phyloP scores from a whole-genome alignment of 441 rosid genomes.

The Pelargonium cotyledonis region DNA sequence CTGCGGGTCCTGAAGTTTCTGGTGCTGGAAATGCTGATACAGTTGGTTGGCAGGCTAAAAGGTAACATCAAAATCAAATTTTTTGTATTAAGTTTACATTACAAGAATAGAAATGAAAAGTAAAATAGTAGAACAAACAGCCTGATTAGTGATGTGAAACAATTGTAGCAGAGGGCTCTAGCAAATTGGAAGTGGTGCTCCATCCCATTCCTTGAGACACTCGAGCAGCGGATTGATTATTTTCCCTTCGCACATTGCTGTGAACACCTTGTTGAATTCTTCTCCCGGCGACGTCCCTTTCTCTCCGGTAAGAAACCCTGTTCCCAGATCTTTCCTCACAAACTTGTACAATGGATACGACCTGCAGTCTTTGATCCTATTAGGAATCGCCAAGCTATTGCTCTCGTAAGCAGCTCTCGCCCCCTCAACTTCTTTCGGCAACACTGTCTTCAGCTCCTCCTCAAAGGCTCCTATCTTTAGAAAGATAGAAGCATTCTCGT shows the following conservation, averaged over 20 bases:
- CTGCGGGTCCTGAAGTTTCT: too few species aligned
- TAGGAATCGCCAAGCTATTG: constrained; percentile 32
- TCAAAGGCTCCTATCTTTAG: constrained; percentile 49
- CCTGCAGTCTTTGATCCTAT: constrained; percentile 55
- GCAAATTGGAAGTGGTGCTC: constrained; percentile 11
- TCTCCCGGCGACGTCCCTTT: constrained; percentile 50
- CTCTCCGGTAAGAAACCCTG: constrained; percentile 51
- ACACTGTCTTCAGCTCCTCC: constrained; percentile 37
- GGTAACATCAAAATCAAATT: too few species aligned
- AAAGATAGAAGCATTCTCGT: constrained; percentile 36
- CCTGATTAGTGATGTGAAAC: too few species aligned
- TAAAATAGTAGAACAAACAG: too few species aligned
- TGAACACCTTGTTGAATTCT: constrained; percentile 54
- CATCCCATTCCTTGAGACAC: constrained; percentile 57
- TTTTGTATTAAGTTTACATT: too few species aligned
- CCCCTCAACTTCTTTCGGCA: constrained; percentile 55
- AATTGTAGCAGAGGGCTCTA: too few species aligned
- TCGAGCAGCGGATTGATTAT: constrained; percentile 54
- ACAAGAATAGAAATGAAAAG: too few species aligned
- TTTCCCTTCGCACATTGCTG: constrained; percentile 53
- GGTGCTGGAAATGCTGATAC: too few species aligned
- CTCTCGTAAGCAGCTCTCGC: constrained; percentile 38
- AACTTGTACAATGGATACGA: constrained; percentile 62
- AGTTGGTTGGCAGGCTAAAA: too few species aligned
- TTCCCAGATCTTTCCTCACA: constrained; percentile 51